Conservation (phyloP, 495 filamentous ascomycete genomes). For the Apiosordaria backusii region DNA sequence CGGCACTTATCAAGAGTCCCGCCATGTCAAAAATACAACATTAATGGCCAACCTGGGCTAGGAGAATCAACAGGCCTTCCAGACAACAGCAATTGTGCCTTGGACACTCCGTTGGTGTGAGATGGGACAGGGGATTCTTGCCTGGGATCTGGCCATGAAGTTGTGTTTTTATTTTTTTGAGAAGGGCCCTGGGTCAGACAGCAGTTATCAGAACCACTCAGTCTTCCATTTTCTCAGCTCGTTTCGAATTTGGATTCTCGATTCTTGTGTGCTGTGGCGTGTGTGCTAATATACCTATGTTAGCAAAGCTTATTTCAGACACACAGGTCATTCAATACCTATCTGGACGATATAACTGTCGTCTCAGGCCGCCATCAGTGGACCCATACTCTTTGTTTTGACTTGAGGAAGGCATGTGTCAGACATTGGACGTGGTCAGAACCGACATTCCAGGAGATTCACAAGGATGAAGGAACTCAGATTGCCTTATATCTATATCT, state of each 20-base stretch:
- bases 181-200: background rate
- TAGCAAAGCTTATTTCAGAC: background rate
- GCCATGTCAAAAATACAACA: slow-evolving; percentile 25
- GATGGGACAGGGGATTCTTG: background rate
- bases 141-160: background rate
- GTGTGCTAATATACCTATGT: background rate
- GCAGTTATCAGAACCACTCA: background rate
- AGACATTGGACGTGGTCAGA: too few relatives aligned
- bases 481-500: too few relatives aligned
- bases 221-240: background rate
- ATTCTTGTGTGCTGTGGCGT: background rate
- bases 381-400: too few relatives aligned
- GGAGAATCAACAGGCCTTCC: slow-evolving; percentile 19
- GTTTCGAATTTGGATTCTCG: background rate
- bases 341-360: too few relatives aligned
- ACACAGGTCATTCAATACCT: background rate
- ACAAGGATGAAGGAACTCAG: too few relatives aligned
- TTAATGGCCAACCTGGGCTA: slow-evolving; percentile 28
- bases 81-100: background rate
- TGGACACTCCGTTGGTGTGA: background rate
- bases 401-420: too few relatives aligned
- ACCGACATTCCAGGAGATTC: too few relatives aligned
- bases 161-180: background rate
- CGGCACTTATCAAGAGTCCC: slow-evolving; percentile 13
- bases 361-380: too few relatives aligned